Evolutionary conservation across 257 asterid species (phyloP).

Genomic region (Solanum lignicaule): DNA sequence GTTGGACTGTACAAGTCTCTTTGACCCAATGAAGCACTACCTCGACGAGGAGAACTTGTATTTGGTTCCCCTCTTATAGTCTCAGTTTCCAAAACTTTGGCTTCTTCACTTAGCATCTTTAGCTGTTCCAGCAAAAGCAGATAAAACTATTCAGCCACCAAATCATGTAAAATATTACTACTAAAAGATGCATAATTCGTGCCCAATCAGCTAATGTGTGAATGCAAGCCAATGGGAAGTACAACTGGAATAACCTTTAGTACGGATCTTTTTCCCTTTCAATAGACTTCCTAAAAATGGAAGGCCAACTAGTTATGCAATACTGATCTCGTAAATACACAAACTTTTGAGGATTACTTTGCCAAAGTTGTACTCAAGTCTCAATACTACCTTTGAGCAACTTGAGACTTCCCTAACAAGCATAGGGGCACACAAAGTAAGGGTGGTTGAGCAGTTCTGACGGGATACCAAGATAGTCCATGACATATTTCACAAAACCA

Average conservation of each 20-base stretch:
- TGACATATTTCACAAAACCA: neutral
- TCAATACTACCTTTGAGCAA: neutral
- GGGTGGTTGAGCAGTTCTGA: neutral
- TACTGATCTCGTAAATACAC: neutral
- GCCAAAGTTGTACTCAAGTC: neutral
- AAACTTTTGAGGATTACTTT: neutral
- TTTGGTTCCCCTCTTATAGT: constrained; percentile 26
- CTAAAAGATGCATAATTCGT: neutral
- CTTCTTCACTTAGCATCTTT: constrained; percentile 67
- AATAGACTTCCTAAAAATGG: neutral
- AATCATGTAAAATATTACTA: neutral
- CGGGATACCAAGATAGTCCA: neutral
- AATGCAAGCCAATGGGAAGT: neutral
- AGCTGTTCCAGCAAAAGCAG: constrained; percentile 38
- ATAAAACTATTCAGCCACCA: neutral
- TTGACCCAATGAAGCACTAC: constrained; percentile 38
- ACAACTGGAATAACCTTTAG: neutral
- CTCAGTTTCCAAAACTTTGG: constrained; percentile 47
- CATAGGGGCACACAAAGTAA: neutral
- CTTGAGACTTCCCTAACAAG: neutral
- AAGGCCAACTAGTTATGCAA: neutral
- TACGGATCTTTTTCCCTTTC: neutral
- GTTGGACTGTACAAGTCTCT: constrained; percentile 50
- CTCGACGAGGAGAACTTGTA: constrained; percentile 46
- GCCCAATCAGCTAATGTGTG: neutral